phyloP scores from a whole-genome alignment of 2,329 filamentous ascomycete species.

The Westerdykella ornata region DNA sequence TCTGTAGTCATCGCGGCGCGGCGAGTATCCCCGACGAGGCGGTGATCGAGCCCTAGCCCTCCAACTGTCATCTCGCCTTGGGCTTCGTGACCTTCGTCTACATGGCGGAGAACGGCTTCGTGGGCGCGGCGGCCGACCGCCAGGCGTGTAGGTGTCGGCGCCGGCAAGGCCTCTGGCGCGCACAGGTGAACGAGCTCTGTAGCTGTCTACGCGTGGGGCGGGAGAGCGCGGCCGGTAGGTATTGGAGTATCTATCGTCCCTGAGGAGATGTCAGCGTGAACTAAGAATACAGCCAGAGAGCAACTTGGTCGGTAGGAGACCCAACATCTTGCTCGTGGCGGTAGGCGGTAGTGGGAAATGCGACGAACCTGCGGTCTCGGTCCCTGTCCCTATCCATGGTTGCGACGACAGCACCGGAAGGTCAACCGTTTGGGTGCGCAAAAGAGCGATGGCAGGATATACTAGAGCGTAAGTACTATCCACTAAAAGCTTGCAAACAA shows the following conservation, averaged over 20 bases:
- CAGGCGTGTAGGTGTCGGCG: conserved; percentile 39
- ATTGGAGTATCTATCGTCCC: conserved; percentile 35
- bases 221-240: conserved; percentile 35
- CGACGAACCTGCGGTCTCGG: conserved; percentile 39
- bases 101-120: conserved; percentile 36
- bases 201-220: conserved; percentile 32
- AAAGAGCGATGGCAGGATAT: too few species aligned
- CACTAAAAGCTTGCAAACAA: conserved; percentile 1
- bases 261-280: conserved; percentile 4
- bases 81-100: conserved; percentile 38
- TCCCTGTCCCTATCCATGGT: conserved; percentile 37
- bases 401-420: conserved; percentile 4
- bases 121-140: conserved; percentile 30
- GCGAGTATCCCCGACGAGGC: conserved; percentile 38
- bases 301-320: too few species aligned
- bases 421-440: neutral
- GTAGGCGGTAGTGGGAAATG: conserved; percentile 7
- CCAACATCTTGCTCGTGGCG: too few species aligned
- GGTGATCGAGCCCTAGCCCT: conserved; percentile 45
- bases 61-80: conserved; percentile 37
- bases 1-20: conserved; percentile 35
- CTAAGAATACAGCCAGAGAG: too few species aligned
- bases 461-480: conserved; percentile 1
- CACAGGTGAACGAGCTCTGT: conserved; percentile 33
- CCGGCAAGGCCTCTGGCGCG: conserved; percentile 28